Evolutionary conservation across 257 asterid species (phyloP), one percentile per base, ranked within the genome.

Genomic region (Ophiorrhiza pumila): DNA sequence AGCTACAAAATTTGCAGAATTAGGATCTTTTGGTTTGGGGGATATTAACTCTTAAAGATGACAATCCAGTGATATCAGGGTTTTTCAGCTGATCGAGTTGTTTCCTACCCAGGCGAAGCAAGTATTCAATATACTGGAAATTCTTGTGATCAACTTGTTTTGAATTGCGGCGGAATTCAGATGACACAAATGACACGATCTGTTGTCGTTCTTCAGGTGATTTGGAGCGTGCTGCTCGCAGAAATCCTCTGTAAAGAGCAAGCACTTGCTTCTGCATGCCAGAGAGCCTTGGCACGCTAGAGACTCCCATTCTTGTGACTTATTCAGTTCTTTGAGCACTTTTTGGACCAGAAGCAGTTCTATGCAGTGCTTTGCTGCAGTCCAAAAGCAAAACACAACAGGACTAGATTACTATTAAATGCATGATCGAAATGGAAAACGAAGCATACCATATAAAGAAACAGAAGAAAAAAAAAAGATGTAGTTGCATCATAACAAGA

Each of bases 261-360:
- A 93, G 94, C 68, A 89, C 97, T 83, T 91, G 97, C 83, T 87
- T 88, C 79, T 93, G 98, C 89, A 93, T 85, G 56, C 98, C 97
- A 5, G 98, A 93, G 57, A 89, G 90, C 84, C 82, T 87, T 42
- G 90, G 86, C 62, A 77, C 89, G 68, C 87, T 25, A 3, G 95
- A 77, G 64, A 75, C 74, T 75, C 88, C 94, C 96, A 93, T 93
- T 79, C 79, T 80, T 57, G 69, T 52, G 65, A 56, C 78, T 37
- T 60, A 25, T 62, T 65, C 8, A 37, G 22, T 67, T 60, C 66
- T 55, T 79, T 18, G 13, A 47, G 49, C 60, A 59, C 22, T 0
- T 22, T 12, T 43, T 52, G 39, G 37, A 56, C 12, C 64, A 41
- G 23, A 47, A 1, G 5, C 6, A 4, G 58, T 60, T 27, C 14